Conservation (phyloP, 257 asterid species). For the Lantana camara region DNA sequence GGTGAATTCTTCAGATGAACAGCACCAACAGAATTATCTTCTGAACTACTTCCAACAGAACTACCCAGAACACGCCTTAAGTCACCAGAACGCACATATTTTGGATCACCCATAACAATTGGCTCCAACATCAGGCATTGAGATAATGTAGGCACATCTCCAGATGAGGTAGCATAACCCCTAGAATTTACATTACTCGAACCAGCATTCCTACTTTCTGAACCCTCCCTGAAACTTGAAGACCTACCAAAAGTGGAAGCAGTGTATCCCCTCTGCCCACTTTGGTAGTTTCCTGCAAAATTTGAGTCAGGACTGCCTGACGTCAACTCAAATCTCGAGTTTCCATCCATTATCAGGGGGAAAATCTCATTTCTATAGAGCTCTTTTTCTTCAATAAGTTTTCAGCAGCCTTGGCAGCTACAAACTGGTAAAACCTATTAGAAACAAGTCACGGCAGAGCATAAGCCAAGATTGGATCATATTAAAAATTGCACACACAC, state of each 20-base stretch:
- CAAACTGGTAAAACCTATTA: conserved; percentile 30
- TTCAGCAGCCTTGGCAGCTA: conserved; percentile 31
- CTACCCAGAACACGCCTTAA: conserved; percentile 66
- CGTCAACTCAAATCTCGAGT: conserved; percentile 62
- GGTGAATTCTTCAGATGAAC: conserved; percentile 66
- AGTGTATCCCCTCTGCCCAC: conserved; percentile 68
- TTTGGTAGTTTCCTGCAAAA: conserved; percentile 67
- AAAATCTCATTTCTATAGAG: conserved; percentile 41
- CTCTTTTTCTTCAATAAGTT: conserved; percentile 23
- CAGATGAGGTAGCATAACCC: conserved; percentile 50
- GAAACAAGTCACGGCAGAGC: conserved; percentile 24
- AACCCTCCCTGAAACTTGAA: conserved; percentile 81
- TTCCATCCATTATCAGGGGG: conserved; percentile 74
- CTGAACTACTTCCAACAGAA: conserved; percentile 63
- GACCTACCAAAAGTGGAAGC: conserved; percentile 67
- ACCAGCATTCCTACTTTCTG: conserved; percentile 59
- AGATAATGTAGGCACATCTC: conserved; percentile 61
- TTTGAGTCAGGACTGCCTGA: conserved; percentile 76
- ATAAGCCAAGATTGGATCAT: conserved; percentile 18
- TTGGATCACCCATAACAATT: conserved; percentile 60
- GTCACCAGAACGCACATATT: conserved; percentile 56
- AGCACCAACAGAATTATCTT: conserved; percentile 67
- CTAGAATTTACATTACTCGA: conserved; percentile 68
- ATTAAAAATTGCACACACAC: not conserved
- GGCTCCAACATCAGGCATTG: conserved; percentile 79